A percentile compares a stretch with the other conserved stretches of the same genome.
Conservation (phyloP, 306 rosid genomes). For the Quercus variabilis region DNA sequence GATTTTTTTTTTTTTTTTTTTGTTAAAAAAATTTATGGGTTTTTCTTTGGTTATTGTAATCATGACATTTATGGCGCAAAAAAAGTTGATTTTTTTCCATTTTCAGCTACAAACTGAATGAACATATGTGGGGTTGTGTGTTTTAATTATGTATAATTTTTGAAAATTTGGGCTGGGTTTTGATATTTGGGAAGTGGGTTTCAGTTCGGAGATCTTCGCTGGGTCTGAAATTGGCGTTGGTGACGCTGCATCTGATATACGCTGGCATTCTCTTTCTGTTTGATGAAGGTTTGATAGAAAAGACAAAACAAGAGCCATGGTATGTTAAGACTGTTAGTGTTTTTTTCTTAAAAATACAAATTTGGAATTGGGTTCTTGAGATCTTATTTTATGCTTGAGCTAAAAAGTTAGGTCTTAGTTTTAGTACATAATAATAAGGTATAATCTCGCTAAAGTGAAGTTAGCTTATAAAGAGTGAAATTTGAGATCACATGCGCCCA, state of each 20-base stretch:
- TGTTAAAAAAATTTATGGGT: no score
- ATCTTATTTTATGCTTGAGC: background rate
- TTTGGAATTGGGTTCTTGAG: background rate
- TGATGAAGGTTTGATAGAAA: slow-evolving; percentile 67
- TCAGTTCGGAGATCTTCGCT: slow-evolving; percentile 83
- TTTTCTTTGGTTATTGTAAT: background rate
- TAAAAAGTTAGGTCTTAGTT: background rate
- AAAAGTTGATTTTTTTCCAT: background rate
- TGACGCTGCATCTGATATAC: slow-evolving; percentile 63
- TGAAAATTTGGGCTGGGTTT: background rate
- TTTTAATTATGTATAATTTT: background rate
- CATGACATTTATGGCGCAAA: background rate
- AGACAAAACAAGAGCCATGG: slow-evolving; percentile 76
- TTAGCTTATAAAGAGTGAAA: background rate
- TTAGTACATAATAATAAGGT: background rate
- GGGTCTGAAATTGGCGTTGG: slow-evolving; percentile 69
- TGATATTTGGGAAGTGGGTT: slow-evolving; percentile 17
- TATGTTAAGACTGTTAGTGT: slow-evolving; percentile 26
- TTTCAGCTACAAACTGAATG: background rate
- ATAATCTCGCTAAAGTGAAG: background rate
- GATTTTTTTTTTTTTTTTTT: no score
- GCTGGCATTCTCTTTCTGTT: slow-evolving; percentile 67
- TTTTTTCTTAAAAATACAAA: background rate
- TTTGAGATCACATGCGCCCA: background rate
- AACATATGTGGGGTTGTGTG: background rate